Base-by-base conservation (phyloP, 1,139 yeast genomes). In the Nadsonia commutata region DNA sequence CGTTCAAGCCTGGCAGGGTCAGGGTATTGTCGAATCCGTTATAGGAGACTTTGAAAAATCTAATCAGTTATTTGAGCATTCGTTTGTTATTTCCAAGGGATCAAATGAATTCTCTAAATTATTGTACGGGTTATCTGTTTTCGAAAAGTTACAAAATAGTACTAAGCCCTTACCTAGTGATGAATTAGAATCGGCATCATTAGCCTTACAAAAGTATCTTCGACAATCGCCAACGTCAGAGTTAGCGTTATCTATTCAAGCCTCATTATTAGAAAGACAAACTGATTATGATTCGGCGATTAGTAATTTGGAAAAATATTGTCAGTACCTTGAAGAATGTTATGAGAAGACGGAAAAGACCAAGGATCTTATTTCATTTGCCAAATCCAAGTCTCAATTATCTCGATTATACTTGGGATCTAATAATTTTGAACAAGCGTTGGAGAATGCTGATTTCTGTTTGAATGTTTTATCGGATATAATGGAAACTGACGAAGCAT, bases 1-100 rank as follows among this genome's bases (percentile, higher is more conserved):
- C 45, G 69, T 83, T 0, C 67, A 68, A n/a, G 74, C 95, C 0
- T 90, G 98, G 97, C 59, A 83, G 36, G 95, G 95, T 1, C 76
- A 80, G 55, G 97, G 95, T 0, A 60, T 88, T 31, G 65, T 81
- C 0, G 71, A 78, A 1, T 74, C 75, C 45, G 72, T 72, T 1
- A 55, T 61, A n/a, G 90, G 86, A 1, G 73, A 80, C 38, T 22
- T 42, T 0, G 63, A 58, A 2, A 67, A 65, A 16, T 78, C 94
- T 0, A 60, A 70, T 8, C 67, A 68, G 18, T 59, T 81, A 41
- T 80, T 79, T 55, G 78, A 84, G 1, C 96, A 88, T 59, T 81
- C 95, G 0, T 81, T 72, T 52, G 71, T 78, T 16, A 63, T 86
- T 40, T 77, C 95, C 1, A 80, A 79, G 54, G 95, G 95, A 1